Conservation (phyloP, 2,329 filamentous ascomycete species). For the Raffaelea ambrosiae region DNA sequence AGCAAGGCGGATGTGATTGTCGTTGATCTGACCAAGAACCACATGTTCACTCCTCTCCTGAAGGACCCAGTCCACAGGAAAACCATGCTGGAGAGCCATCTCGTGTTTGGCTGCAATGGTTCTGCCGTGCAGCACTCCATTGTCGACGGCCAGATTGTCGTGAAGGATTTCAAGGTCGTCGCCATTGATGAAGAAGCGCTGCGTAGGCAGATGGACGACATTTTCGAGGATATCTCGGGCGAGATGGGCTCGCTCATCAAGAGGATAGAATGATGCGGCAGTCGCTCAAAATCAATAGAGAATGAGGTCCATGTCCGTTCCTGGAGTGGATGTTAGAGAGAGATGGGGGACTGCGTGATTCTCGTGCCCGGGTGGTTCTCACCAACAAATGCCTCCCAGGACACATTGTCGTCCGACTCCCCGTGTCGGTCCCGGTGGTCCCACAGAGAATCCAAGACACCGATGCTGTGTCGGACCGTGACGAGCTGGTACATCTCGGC, state of each 20-base stretch:
- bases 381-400: background rate
- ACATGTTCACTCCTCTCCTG: conserved; percentile 6
- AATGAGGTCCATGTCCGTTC: background rate
- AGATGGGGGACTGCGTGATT: no score
- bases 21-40: conserved; percentile 2
- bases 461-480: background rate
- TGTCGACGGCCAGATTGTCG: background rate
- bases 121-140: conserved; percentile 5
- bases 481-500: background rate
- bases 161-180: background rate
- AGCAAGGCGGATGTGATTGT: conserved; percentile 4
- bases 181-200: conserved; percentile 2
- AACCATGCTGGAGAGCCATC: conserved; percentile 5
- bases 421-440: background rate
- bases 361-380: no score
- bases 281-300: background rate
- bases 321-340: background rate
- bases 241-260: background rate
- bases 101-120: conserved; percentile 6
- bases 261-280: background rate
- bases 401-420: background rate
- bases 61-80: background rate
- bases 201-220: conserved; percentile 1
- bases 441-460: background rate
- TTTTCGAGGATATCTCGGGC: conserved; percentile 2